Evolutionary conservation across 371 early-diverging fungal species (phyloP).

Genomic region (Nematocida ironsii): DNA sequence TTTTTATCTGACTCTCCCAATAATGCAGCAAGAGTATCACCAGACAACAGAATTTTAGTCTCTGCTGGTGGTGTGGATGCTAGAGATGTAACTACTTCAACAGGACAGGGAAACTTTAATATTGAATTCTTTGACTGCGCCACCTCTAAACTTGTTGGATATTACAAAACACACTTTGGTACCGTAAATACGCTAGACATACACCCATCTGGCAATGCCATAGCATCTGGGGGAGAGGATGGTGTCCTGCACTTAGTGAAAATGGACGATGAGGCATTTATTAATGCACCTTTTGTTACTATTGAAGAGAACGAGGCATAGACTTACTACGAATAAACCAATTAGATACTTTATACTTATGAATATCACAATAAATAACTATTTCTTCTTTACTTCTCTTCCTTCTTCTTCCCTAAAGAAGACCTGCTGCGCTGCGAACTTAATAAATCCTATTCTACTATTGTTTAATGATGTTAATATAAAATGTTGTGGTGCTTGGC

Average conservation of each 20-base stretch:
- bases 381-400: too few species aligned
- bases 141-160: constrained; percentile 88
- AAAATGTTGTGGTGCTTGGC: constrained; percentile 52
- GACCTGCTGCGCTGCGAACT: too few species aligned
- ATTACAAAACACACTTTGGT: constrained; percentile 95
- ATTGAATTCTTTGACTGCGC: constrained; percentile 93
- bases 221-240: constrained; percentile 93
- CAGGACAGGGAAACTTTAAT: constrained; percentile 89
- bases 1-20: constrained; percentile 86
- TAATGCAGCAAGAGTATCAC: constrained; percentile 87
- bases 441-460: too few species aligned
- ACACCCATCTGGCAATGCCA: constrained; percentile 84
- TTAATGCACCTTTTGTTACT: constrained; percentile 46
- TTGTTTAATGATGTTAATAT: constrained; percentile 24
- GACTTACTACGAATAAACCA: not conserved
- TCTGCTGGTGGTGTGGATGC: constrained; percentile 78
- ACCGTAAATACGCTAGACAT: constrained; percentile 97
- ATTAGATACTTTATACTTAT: not conserved
- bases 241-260: constrained; percentile 78
- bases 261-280: constrained; percentile 40
- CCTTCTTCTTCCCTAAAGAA: too few species aligned
- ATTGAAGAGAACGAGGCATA: constrained; percentile 2
- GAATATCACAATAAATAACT: too few species aligned
- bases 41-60: constrained; percentile 71
- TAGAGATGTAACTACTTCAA: constrained; percentile 89